Evolutionary conservation across 2,329 filamentous ascomycete species (phyloP).

Genomic region (Pestalotiopsis sp.): DNA sequence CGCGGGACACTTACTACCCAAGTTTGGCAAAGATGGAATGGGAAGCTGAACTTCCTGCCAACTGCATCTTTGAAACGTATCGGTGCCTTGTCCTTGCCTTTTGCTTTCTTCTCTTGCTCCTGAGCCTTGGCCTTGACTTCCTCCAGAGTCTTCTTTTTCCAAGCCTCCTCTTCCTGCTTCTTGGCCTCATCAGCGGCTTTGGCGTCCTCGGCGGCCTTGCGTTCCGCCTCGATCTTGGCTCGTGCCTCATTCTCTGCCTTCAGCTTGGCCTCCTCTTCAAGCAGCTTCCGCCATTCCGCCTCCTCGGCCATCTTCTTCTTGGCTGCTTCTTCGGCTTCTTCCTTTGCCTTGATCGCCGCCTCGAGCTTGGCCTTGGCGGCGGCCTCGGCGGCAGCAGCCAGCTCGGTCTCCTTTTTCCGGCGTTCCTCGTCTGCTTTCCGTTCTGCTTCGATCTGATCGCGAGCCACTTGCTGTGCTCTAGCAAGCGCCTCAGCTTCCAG

Average conservation of each 20-base stretch:
- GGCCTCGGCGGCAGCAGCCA: conserved; percentile 50
- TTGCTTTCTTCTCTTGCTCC: conserved; percentile 44
- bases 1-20: conserved; percentile 67
- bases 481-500: conserved; percentile 27
- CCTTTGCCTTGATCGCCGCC: conserved; percentile 43
- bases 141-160: conserved; percentile 50
- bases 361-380: conserved; percentile 43
- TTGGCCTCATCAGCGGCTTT: conserved; percentile 33
- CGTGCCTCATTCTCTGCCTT: conserved; percentile 41
- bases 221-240: conserved; percentile 38
- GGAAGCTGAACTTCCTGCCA: conserved; percentile 89
- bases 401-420: conserved; percentile 45
- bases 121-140: conserved; percentile 48
- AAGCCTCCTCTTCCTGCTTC: conserved; percentile 58
- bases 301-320: conserved; percentile 36
- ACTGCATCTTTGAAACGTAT: conserved; percentile 92
- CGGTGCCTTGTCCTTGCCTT: conserved; percentile 67
- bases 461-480: conserved; percentile 35
- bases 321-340: conserved; percentile 43
- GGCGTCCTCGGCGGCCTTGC: conserved; percentile 24
- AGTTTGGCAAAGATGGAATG: conserved; percentile 80
- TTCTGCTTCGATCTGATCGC: conserved; percentile 34
- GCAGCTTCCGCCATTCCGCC: conserved; percentile 45
- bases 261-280: conserved; percentile 43
- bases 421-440: conserved; percentile 44